Evolutionary conservation across 345 rosid genomes (phyloP).

Genomic region (Raphanus raphanistrum): DNA sequence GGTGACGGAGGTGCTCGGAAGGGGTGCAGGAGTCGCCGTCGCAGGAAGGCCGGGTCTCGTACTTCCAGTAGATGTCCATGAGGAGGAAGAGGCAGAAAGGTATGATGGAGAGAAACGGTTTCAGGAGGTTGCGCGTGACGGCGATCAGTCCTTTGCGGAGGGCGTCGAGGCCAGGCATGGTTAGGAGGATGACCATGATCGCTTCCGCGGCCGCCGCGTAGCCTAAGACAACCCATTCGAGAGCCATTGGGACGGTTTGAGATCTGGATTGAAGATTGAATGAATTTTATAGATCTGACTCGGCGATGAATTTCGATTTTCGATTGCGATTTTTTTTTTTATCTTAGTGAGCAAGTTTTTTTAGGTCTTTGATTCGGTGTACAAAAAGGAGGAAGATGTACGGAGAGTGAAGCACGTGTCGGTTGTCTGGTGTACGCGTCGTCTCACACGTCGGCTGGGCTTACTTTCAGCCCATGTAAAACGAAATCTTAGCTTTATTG

Average conservation of each 20-base stretch:
- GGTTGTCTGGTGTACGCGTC: conserved; percentile 24
- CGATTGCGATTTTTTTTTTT: neutral
- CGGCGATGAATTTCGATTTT: neutral
- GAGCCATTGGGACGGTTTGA: conserved; percentile 57
- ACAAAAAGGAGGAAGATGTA: neutral
- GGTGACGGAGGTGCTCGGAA: conserved; percentile 80
- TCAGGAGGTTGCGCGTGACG: conserved; percentile 79
- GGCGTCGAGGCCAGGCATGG: conserved; percentile 77
- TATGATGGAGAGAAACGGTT: conserved; percentile 76
- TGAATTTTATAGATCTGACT: conserved; percentile 25
- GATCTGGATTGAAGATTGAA: neutral
- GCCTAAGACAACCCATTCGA: conserved; percentile 86
- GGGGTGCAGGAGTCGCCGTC: conserved; percentile 73
- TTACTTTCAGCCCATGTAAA: neutral
- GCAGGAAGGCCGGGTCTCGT: conserved; percentile 78
- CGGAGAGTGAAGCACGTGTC: conserved; percentile 31
- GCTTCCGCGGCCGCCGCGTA: conserved; percentile 94
- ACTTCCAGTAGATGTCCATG: conserved; percentile 93
- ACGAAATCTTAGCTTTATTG: neutral
- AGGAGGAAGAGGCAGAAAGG: conserved; percentile 85
- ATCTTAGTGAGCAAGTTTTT: conserved; percentile 33
- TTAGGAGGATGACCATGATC: conserved; percentile 78
- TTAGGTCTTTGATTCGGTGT: conserved; percentile 5
- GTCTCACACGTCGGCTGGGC: conserved; percentile 25
- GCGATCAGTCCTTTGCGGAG: conserved; percentile 68